Conservation (phyloP, 768 basidiomycete genomes). For the Rhodotorula sphaerocarpa region DNA sequence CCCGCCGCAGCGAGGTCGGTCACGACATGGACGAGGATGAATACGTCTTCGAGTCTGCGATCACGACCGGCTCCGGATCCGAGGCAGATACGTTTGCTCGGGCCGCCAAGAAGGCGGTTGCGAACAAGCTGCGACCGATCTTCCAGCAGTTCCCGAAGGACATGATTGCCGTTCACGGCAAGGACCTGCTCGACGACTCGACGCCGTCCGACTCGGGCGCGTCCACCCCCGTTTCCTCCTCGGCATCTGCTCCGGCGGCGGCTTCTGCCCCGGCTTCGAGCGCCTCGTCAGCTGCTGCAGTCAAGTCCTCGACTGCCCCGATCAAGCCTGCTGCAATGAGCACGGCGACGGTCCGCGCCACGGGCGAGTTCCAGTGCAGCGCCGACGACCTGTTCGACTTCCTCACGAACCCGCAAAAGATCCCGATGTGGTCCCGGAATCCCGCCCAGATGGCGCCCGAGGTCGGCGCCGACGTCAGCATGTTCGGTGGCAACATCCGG, state of each 20-base stretch:
- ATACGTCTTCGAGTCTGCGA: constrained; percentile 35
- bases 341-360: constrained; percentile 33
- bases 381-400: constrained; percentile 37
- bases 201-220: constrained; percentile 22
- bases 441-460: constrained; percentile 35
- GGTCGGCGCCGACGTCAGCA: constrained; percentile 32
- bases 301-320: constrained; percentile 2
- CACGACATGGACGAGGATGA: constrained; percentile 41
- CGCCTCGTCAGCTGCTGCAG: not conserved
- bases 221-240: constrained; percentile 20
- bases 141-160: constrained; percentile 40
- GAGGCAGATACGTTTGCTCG: constrained; percentile 34
- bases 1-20: constrained; percentile 31
- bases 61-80: constrained; percentile 20
- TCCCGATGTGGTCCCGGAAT: constrained; percentile 38
- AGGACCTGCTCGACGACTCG: constrained; percentile 35
- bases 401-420: constrained; percentile 34
- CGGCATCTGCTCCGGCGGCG: not conserved
- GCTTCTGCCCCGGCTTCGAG: not conserved
- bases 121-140: constrained; percentile 32
- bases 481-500: constrained; percentile 39
- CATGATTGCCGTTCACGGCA: constrained; percentile 37
- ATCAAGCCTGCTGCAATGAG: constrained; percentile 13
- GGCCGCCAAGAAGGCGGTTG: constrained; percentile 34
- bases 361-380: constrained; percentile 35